These are phyloP conservation scores for Hypocreales sp. DNA, from an alignment of 2,329 filamentous ascomycete species.

Conservation along the genomic window DNA sequence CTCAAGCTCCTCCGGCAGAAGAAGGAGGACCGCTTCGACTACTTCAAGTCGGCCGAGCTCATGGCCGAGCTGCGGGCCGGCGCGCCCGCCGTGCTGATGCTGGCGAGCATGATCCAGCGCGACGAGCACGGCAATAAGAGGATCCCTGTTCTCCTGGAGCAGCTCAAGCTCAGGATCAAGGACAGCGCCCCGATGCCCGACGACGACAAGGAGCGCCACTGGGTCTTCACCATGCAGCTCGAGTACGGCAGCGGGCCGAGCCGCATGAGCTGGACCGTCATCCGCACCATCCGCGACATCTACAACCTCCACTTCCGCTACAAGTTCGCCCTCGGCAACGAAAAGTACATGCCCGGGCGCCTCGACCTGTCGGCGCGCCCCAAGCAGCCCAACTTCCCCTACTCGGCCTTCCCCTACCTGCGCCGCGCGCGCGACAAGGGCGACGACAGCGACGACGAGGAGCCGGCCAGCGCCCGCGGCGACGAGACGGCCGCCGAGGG, in stretches of 20 bases:
- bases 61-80: conserved; percentile 91
- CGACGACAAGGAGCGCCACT: conserved; percentile 52
- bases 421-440: conserved; percentile 66
- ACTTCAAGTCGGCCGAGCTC: conserved; percentile 87
- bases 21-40: conserved; percentile 80
- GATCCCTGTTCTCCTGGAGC: conserved; percentile 88
- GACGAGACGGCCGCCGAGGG: conserved; percentile 32
- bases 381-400: conserved; percentile 81
- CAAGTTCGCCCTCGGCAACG: conserved; percentile 70
- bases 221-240: conserved; percentile 78
- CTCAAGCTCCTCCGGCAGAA: conserved; percentile 65
- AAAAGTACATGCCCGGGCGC: conserved; percentile 61
- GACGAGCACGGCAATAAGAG: conserved; percentile 92
- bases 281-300: conserved; percentile 77
- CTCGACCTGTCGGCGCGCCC: conserved; percentile 50
- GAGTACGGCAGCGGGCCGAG: conserved; percentile 94
- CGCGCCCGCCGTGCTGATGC: conserved; percentile 80
- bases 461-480: conserved; percentile 21
- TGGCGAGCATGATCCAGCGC: conserved; percentile 94
- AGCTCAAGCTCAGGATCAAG: conserved; percentile 75
- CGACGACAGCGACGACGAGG: conserved; percentile 67
- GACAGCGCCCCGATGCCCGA: conserved; percentile 60
- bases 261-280: conserved; percentile 91
- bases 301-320: conserved; percentile 88
- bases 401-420: conserved; percentile 78